A percentile compares a stretch with the other conserved stretches of the same genome.
Evolutionary conservation across 225 moss, liverwort and hornwort species (phyloP).

Genomic region (Pleurozium schreberi): DNA sequence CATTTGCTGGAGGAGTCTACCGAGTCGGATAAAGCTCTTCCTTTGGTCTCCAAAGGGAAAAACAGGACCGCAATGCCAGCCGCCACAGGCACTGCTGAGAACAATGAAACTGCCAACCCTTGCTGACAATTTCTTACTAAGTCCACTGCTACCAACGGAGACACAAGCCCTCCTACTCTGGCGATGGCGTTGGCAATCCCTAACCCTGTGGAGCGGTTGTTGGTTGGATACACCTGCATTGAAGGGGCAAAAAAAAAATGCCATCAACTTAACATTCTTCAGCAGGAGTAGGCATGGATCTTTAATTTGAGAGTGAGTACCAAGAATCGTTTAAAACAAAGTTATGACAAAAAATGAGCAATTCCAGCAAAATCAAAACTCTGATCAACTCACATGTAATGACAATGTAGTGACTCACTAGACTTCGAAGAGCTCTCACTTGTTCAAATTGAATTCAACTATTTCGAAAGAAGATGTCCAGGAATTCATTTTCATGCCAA

Average conservation of each 20-base stretch:
- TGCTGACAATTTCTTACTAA: constrained; percentile 61
- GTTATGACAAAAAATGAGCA: background rate
- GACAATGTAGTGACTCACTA: background rate
- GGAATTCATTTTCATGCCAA: background rate
- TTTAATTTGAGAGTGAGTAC: background rate
- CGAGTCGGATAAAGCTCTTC: constrained; percentile 46
- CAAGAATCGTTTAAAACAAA: background rate
- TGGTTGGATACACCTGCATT: constrained; percentile 78
- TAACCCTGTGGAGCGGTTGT: constrained; percentile 58
- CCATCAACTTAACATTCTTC: background rate
- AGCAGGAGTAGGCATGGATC: background rate
- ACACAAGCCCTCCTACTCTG: constrained; percentile 65
- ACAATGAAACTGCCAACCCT: constrained; percentile 47
- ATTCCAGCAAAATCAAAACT: background rate
- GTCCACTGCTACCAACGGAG: constrained; percentile 70
- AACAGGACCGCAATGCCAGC: constrained; percentile 55
- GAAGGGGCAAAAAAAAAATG: too few relatives aligned
- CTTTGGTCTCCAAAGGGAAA: constrained; percentile 62
- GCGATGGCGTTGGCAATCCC: constrained; percentile 70
- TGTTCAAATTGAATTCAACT: background rate
- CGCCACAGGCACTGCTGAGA: constrained; percentile 39
- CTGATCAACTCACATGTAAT: background rate
- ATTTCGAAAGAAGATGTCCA: background rate
- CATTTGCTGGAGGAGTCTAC: constrained; percentile 4
- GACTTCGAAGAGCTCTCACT: background rate